A percentile compares a stretch with the other conserved stretches of the same genome.
Evolutionary conservation across 2,329 filamentous ascomycete genomes (phyloP).

Genomic region (Stagonosporopsis cucurbitacearum): DNA sequence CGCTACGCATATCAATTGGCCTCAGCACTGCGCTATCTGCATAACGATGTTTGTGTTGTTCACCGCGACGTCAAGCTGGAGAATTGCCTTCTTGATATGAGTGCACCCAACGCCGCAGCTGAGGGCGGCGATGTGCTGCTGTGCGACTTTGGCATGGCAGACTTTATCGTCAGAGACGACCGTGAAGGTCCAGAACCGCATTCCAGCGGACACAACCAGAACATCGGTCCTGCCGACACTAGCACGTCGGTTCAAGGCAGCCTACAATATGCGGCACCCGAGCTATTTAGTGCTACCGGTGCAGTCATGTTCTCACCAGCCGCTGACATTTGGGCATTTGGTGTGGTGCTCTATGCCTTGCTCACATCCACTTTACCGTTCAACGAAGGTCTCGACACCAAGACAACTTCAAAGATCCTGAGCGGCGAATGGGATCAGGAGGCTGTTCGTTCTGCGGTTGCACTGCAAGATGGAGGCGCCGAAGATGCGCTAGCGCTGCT

Average conservation of each 20-base stretch:
- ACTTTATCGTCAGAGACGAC: slow-evolving; percentile 66
- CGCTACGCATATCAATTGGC: slow-evolving; percentile 69
- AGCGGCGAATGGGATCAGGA: slow-evolving; percentile 65
- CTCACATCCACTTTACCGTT: slow-evolving; percentile 69
- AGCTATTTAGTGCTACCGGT: slow-evolving; percentile 51
- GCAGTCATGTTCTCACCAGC: slow-evolving; percentile 57
- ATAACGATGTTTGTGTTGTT: slow-evolving; percentile 70
- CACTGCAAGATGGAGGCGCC: slow-evolving; percentile 43
- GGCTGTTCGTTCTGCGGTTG: slow-evolving; percentile 55
- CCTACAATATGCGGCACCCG: slow-evolving; percentile 62
- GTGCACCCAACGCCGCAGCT: slow-evolving; percentile 54
- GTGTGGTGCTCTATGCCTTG: slow-evolving; percentile 67
- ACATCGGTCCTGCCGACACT: slow-evolving; percentile 62
- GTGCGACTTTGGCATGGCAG: slow-evolving; percentile 73
- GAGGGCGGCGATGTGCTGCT: slow-evolving; percentile 65
- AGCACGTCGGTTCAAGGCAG: slow-evolving; percentile 67
- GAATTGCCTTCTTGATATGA: slow-evolving; percentile 69
- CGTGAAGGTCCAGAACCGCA: slow-evolving; percentile 59
- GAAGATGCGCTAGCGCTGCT: slow-evolving; percentile 63
- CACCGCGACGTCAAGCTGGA: slow-evolving; percentile 74
- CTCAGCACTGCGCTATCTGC: slow-evolving; percentile 69
- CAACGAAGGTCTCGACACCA: slow-evolving; percentile 64
- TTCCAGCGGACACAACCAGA: slow-evolving; percentile 47
- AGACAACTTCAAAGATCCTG: slow-evolving; percentile 65
- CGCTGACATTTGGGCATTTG: slow-evolving; percentile 72